Conservation (phyloP, 2,329 filamentous ascomycete genomes). For the Raffaelea ambrosiae region DNA sequence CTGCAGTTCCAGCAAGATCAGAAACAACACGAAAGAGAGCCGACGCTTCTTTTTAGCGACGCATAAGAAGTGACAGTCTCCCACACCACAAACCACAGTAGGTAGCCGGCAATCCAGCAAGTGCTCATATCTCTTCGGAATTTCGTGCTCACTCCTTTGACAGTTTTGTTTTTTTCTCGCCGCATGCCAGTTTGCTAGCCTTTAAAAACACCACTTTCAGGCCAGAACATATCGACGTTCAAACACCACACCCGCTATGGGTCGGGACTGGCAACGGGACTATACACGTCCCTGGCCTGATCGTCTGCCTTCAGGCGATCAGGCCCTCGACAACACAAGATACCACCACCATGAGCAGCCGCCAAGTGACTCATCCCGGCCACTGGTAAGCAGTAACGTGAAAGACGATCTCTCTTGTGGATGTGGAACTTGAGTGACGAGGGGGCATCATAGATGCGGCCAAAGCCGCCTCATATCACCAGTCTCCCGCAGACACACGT, state of each 20-base stretch:
- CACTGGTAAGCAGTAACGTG: constrained; percentile 1
- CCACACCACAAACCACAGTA: background rate
- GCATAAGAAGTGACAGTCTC: constrained; percentile 1
- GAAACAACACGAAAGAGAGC: background rate
- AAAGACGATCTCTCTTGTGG: background rate
- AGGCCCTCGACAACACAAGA: constrained; percentile 8
- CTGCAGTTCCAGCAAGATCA: background rate
- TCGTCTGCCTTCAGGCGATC: constrained; percentile 10
- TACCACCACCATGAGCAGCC: constrained; percentile 12
- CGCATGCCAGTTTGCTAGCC: background rate
- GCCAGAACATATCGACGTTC: background rate
- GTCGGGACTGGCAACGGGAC: constrained; percentile 10
- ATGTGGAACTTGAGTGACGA: too few relatives aligned
- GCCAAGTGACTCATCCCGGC: constrained; percentile 7
- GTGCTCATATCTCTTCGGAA: too few relatives aligned
- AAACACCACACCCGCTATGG: constrained; percentile 9
- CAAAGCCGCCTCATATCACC: too few relatives aligned
- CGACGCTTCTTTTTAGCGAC: background rate
- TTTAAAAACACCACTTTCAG: background rate
- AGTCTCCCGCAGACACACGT: too few relatives aligned
- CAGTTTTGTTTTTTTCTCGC: background rate
- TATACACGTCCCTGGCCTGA: constrained; percentile 15
- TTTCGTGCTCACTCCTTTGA: background rate
- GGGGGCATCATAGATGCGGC: too few relatives aligned
- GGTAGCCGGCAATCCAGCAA: too few relatives aligned